phyloP scores from a whole-genome alignment of 176 grass and related monocot genomes.

The Musa troglodytarum region DNA sequence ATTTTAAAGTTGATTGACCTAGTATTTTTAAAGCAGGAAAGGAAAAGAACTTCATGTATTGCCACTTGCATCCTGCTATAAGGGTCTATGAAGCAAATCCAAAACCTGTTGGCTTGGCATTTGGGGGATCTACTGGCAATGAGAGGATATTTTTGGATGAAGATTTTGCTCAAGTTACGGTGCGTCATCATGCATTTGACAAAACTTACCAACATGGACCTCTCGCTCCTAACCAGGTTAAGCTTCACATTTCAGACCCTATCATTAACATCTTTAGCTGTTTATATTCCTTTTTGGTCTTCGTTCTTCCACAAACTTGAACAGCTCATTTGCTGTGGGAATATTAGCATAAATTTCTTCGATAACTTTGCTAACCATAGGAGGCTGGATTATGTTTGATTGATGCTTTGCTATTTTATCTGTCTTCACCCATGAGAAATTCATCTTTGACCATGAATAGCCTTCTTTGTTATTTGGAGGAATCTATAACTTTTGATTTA shows the following conservation, averaged over 20 bases:
- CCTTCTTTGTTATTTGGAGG: too few relatives aligned
- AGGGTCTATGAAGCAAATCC: conserved; percentile 66
- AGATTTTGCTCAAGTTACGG: conserved; percentile 57
- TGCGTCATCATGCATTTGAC: conserved; percentile 85
- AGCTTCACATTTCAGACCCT: conserved; percentile 4
- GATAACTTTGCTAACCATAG: too few relatives aligned
- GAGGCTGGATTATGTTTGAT: too few relatives aligned
- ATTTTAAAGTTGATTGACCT: background rate
- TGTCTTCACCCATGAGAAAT: too few relatives aligned
- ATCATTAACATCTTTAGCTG: background rate
- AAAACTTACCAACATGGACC: conserved; percentile 81
- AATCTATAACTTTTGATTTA: too few relatives aligned
- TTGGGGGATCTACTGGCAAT: conserved; percentile 73
- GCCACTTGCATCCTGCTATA: conserved; percentile 56
- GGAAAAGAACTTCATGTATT: conserved; percentile 76
- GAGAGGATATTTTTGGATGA: conserved; percentile 86
- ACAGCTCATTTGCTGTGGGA: background rate
- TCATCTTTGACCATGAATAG: too few relatives aligned
- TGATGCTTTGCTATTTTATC: too few relatives aligned
- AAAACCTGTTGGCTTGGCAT: conserved; percentile 75
- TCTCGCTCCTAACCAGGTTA: conserved; percentile 84
- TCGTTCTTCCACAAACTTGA: too few relatives aligned
- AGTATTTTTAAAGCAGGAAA: conserved; percentile 42
- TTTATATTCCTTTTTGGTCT: background rate
- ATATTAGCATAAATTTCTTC: background rate